A percentile compares a stretch with the other conserved stretches of the same genome.
Evolutionary conservation across 2,329 filamentous ascomycete species (phyloP).

Genomic region (Hirsutella thompsonii): DNA sequence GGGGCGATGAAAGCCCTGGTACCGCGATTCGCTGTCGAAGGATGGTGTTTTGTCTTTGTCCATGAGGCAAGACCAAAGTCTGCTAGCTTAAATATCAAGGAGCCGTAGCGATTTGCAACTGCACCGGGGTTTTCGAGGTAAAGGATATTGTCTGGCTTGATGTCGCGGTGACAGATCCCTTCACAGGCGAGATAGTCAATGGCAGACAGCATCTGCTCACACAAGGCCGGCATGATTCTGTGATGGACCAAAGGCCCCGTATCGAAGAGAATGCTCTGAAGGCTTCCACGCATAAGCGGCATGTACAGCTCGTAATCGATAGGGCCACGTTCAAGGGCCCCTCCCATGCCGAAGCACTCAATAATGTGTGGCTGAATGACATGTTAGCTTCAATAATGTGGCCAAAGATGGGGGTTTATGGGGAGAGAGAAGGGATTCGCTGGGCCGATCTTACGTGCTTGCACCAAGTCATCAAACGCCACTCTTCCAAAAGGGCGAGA

Average conservation of each 20-base stretch:
- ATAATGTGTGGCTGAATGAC: background rate
- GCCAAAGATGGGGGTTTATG: background rate
- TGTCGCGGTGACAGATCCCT: constrained; percentile 5
- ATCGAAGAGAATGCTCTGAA: background rate
- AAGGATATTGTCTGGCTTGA: constrained; percentile 8
- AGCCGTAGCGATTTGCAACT: too few species aligned
- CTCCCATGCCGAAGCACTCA: background rate
- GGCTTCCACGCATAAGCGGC: background rate
- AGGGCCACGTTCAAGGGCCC: background rate
- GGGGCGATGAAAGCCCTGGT: constrained; percentile 4
- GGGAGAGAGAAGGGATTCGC: background rate
- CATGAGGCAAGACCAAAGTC: too few species aligned
- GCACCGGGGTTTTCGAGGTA: too few species aligned
- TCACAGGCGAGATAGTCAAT: constrained; percentile 9
- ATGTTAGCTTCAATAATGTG: background rate
- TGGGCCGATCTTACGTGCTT: background rate
- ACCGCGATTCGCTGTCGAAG: constrained; percentile 4
- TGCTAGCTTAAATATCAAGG: too few species aligned
- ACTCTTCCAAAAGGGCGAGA: too few species aligned
- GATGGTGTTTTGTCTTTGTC: too few species aligned
- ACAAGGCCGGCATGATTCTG: background rate
- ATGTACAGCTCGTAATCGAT: background rate
- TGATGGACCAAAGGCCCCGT: too few species aligned
- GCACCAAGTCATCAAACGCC: too few species aligned
- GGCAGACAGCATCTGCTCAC: constrained; percentile 9